These are phyloP conservation scores for Coleophoma crateriformis DNA, from an alignment of 2,329 filamentous ascomycete genomes.

Conservation along the genomic window DNA sequence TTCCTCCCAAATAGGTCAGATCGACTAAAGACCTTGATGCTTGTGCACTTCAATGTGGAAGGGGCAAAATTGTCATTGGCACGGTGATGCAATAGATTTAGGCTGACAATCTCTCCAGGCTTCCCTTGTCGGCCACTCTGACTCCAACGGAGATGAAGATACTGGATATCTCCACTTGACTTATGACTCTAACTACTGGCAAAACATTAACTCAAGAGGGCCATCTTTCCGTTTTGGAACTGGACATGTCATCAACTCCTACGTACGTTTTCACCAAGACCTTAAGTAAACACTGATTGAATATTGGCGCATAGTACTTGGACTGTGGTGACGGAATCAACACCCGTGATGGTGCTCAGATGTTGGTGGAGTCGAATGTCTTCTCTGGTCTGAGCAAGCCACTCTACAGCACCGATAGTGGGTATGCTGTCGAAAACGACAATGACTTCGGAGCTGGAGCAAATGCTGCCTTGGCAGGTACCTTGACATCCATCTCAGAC, in stretches of 20 bases:
- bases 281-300: too few species aligned
- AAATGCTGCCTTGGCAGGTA: constrained; percentile 43
- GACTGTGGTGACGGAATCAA: constrained; percentile 46
- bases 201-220: constrained; percentile 57
- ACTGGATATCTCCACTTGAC: constrained; percentile 57
- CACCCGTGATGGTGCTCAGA: constrained; percentile 49
- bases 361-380: constrained; percentile 49
- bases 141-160: constrained; percentile 53
- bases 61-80: too few species aligned
- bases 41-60: too few species aligned
- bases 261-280: constrained; percentile 10
- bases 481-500: constrained; percentile 38
- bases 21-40: too few species aligned
- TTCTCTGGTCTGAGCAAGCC: constrained; percentile 40
- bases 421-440: constrained; percentile 35
- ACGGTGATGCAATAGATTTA: too few species aligned
- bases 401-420: constrained; percentile 38
- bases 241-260: constrained; percentile 54
- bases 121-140: constrained; percentile 54
- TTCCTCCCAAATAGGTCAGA: too few species aligned
- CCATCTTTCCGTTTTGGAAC: constrained; percentile 63
- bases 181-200: constrained; percentile 62
- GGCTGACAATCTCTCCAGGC: constrained; percentile 19
- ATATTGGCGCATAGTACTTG: constrained; percentile 21
- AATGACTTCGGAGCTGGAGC: constrained; percentile 40